phyloP scores from a whole-genome alignment of 1,139 yeast species.

The Hansenula sp. region DNA sequence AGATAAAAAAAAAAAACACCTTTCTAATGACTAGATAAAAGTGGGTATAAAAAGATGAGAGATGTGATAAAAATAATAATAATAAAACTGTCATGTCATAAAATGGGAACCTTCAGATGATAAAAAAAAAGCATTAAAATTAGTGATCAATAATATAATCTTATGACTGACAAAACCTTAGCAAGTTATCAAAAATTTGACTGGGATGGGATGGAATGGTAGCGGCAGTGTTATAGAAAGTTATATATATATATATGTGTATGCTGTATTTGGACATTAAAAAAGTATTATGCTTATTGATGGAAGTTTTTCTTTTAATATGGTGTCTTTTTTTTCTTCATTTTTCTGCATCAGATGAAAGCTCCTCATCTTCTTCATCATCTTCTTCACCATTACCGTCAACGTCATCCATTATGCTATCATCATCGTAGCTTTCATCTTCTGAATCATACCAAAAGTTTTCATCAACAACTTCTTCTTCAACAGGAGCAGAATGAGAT shows the following conservation, averaged over 20 bases:
- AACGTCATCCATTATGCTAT: slow-evolving; percentile 23
- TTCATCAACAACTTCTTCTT: slow-evolving; percentile 33
- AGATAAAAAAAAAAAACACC: too few species aligned
- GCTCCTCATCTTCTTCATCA: slow-evolving; percentile 26
- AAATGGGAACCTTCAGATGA: not conserved
- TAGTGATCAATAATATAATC: too few species aligned
- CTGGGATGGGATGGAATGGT: too few species aligned
- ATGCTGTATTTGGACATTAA: not conserved
- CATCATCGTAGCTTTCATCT: slow-evolving; percentile 24
- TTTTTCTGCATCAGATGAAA: slow-evolving; percentile 20
- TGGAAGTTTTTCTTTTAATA: not conserved
- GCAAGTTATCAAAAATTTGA: too few species aligned
- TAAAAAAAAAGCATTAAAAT: not conserved
- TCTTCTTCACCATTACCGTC: slow-evolving; percentile 24
- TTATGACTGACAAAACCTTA: too few species aligned
- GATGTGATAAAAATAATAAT: not conserved
- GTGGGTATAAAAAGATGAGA: too few species aligned
- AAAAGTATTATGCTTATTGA: not conserved
- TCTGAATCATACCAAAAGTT: slow-evolving; percentile 33
- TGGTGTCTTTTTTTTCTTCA: slow-evolving; percentile 2
- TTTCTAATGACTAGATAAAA: too few species aligned
- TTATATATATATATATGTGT: too few species aligned
- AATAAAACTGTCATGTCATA: not conserved
- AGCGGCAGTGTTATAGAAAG: too few species aligned
- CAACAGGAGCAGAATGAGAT: slow-evolving; percentile 11